Percentiles rank a stretch among this genome's conserved stretches.
These are phyloP conservation scores for Misopates orontium DNA, from an alignment of 257 asterid genomes.

Conservation along the genomic window DNA sequence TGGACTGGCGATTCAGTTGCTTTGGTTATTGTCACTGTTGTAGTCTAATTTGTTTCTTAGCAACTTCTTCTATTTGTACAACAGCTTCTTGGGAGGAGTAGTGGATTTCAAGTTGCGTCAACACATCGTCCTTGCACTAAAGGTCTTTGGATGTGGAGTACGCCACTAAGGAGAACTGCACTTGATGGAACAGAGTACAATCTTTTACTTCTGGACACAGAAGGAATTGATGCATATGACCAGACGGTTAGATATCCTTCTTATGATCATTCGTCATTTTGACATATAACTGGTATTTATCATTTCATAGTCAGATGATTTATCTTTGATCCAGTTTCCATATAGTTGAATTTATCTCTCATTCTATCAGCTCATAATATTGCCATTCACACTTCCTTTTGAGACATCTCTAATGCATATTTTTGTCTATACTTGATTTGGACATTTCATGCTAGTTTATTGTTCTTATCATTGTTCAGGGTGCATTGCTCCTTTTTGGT, in stretches of 20 bases:
- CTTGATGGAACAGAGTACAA: constrained; percentile 96
- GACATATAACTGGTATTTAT: not conserved
- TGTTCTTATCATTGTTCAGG: constrained; percentile 12
- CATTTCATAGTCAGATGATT: not conserved
- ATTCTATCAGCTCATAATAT: not conserved
- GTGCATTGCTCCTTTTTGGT: constrained; percentile 6
- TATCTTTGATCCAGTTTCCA: not conserved
- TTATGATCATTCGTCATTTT: constrained; percentile 9
- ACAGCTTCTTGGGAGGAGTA: constrained; percentile 98
- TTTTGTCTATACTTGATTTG: constrained; percentile 2
- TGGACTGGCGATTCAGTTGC: no score
- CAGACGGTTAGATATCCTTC: constrained; percentile 75
- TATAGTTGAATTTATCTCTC: not conserved
- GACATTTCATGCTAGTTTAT: not conserved
- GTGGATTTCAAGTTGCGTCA: constrained; percentile 97
- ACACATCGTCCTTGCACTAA: constrained; percentile 98
- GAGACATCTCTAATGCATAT: not conserved
- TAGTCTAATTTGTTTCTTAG: not conserved
- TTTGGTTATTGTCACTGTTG: no score
- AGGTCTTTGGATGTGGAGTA: constrained; percentile 99
- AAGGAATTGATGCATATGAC: constrained; percentile 99
- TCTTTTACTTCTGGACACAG: constrained; percentile 87
- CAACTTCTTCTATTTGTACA: constrained; percentile 22
- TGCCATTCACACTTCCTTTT: not conserved
- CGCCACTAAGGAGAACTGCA: constrained; percentile 83